Evolutionary conservation across 1,284 basidiomycete genomes (phyloP).

Genomic region (Cerrena zonata): DNA sequence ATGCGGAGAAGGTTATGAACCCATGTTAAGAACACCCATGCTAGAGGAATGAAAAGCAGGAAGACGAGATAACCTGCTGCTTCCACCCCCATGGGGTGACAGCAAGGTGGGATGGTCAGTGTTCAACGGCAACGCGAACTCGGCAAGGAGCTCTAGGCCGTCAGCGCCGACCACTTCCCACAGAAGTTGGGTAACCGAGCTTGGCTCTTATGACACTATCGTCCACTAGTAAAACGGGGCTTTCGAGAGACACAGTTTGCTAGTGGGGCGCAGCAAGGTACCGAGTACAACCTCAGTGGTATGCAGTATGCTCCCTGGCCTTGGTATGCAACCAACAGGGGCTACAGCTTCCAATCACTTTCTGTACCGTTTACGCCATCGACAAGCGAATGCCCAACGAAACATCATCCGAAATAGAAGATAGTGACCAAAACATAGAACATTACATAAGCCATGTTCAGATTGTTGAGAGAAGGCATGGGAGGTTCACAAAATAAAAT

Average conservation of each 20-base stretch:
- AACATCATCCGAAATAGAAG: no score
- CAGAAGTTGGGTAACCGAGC: no score
- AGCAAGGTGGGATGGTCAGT: constrained; percentile 23
- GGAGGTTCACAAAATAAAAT: constrained; percentile 8
- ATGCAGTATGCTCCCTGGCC: no score
- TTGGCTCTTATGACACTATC: no score
- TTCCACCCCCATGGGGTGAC: constrained; percentile 29
- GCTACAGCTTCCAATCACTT: no score
- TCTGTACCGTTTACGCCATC: no score
- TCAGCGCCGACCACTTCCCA: no score
- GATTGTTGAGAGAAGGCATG: constrained; percentile 7
- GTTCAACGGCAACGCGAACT: constrained; percentile 7
- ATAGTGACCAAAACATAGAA: constrained; percentile 26
- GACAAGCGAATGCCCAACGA: no score
- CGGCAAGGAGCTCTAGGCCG: no score
- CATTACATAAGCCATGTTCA: constrained; percentile 50
- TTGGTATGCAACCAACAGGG: no score
- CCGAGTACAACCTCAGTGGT: no score
- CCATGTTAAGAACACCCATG: constrained; percentile 63
- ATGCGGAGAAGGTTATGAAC: constrained; percentile 34
- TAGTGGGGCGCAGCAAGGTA: constrained; percentile 21
- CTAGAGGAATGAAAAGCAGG: constrained; percentile 54
- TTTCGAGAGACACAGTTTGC: constrained; percentile 18
- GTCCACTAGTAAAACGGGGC: no score
- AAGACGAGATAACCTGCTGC: constrained; percentile 49